Evolutionary conservation across 345 rosid species (phyloP).

Genomic region (Populus ilicifolia): DNA sequence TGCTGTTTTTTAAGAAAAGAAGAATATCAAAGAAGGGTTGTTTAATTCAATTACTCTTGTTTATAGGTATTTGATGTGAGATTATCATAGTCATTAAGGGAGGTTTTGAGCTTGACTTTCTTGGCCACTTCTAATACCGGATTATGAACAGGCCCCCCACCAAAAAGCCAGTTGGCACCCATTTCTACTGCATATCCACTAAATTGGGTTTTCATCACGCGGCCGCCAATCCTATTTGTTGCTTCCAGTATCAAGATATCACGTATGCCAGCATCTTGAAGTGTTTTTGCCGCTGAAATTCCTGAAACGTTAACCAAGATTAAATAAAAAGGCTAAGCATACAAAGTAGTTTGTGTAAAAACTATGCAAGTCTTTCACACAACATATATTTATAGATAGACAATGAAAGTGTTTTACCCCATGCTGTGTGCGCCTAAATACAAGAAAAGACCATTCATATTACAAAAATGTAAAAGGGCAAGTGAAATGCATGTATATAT

Average conservation of each 20-base stretch:
- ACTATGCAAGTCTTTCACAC: not conserved
- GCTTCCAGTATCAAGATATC: conserved; percentile 36
- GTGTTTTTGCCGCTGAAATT: conserved; percentile 31
- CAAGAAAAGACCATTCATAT: not conserved
- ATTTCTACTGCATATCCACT: conserved; percentile 16
- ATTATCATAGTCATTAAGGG: conserved; percentile 11
- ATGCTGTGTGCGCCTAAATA: not conserved
- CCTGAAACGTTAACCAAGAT: conserved; percentile 7
- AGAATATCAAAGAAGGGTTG: too few species aligned
- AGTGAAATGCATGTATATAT: not conserved
- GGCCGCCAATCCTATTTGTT: conserved; percentile 21
- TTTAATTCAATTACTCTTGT: conserved; percentile 14
- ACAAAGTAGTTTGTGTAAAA: not conserved
- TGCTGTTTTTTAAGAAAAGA: not conserved
- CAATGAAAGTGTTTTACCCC: not conserved
- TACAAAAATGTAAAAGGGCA: not conserved
- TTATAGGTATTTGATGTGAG: conserved; percentile 25
- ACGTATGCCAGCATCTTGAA: conserved; percentile 23
- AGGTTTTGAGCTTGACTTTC: conserved; percentile 23
- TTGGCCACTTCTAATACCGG: conserved; percentile 21
- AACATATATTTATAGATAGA: not conserved
- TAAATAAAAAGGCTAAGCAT: not conserved
- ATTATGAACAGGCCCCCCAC: conserved; percentile 23
- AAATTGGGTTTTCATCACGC: conserved; percentile 16
- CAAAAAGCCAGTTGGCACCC: conserved; percentile 27